Evolutionary conservation across 1,284 basidiomycete genomes (phyloP), one percentile per base, ranked within the genome.

Genomic region (Ceratobasidium sp.): DNA sequence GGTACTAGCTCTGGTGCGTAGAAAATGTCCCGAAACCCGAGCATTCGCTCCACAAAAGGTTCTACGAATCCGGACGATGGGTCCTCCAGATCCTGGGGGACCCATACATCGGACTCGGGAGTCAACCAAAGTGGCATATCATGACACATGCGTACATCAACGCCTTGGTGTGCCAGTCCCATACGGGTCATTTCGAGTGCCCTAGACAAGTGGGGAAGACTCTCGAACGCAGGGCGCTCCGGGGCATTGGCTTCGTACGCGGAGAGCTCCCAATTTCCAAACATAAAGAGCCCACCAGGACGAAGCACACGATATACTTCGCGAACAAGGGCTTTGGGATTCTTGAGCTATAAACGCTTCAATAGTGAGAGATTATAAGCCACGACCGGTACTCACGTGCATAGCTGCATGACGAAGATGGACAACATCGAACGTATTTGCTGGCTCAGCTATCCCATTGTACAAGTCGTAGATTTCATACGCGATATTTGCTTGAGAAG

Each of bases 241-340:
- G 60, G 35, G n/a, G 29, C 60, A 3, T 45, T 42, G 8, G 60
- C 60, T 15, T 65, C 60, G 35, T 65, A 65, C n/a, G 60, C 60
- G 12, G 60, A 65, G 27, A 65, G 60, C 38, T 65, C 60, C 60
- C 60, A 53, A 29, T 65, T 65, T 15, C 60, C 60, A 34, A 65
- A 65, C 25, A 65, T n/a, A 27, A 65, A 65, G 12, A 65, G 43
- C 5, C 60, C 60, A 3, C 60, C 60, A n/a, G 60, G 60, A 12
- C 49, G 60, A 7, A 65, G 49, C n/a, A 65, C 60, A 10, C 60
- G 47, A 35, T 65, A 65, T 29, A 65, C 43, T 17, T 65, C 60
- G 22, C 60, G 32, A 10, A 65, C 20, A 17, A 65, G 34, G 8
- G 45, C 58, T 49, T 65, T 65, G 32, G 49, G 60, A n/a, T 65